Base-by-base conservation (phyloP, 2,329 filamentous ascomycete species). In the Arthroderma uncinatum region DNA sequence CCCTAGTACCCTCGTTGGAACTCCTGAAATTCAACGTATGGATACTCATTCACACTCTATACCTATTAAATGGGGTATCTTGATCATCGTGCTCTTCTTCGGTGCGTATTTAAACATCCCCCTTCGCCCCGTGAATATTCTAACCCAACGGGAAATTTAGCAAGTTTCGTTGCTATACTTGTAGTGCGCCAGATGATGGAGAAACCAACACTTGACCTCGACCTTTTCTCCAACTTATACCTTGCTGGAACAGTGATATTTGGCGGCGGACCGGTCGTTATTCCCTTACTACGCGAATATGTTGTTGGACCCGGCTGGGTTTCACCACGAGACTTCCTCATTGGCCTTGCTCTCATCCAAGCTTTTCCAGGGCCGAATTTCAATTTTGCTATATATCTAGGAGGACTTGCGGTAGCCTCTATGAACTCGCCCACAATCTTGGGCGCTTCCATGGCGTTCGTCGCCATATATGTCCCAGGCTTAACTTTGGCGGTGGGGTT, bases 301-400 rank as follows among this genome's bases (percentile, higher is more conserved):
- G 74, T 88, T 36, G 86, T 88, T 0, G 76, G 78, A 0, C 82
- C 84, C 23, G 82, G 82, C 5, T 89, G 85, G 85, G 85, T 89
- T 0, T 80, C 78, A 0, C 75, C 83, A 0, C 78, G 86, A 2
- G 84, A 89, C 65, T 89, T 89, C 65, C 73, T 89, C 0, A 81
- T 89, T 53, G 86, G 85, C 0, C 78, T 89, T 0, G 86, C 85
- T 6, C 77, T 89, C 55, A 84, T 82, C 16, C 85, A 89, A 67
- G 79, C 83, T 0, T 85, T 89, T 58, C 85, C 86, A 0, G 82
- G 82, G 0, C 82, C 82, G 0, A 73, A 73, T 56, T 70, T 71
- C 64, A 71, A 72, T 60, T 72, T 83, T 59, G 80, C 79, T 0
- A 80, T 83, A 0, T 84, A 77, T 57, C 70, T 84, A 0, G 81